These are phyloP conservation scores for Protomyces macrosporus DNA, from an alignment of 1,139 yeast species.

Conservation along the genomic window DNA sequence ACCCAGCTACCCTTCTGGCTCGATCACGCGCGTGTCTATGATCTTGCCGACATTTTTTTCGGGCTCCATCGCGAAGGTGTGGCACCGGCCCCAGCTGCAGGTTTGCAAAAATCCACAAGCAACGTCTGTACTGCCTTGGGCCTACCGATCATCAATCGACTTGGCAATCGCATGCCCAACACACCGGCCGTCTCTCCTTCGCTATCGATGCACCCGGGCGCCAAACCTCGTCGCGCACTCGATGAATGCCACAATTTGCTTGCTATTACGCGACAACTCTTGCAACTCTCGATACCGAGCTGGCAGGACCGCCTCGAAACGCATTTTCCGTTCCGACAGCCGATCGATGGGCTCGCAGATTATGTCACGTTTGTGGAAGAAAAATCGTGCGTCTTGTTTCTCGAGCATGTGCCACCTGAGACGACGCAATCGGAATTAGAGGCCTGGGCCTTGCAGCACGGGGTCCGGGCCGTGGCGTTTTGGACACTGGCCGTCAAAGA, in stretches of 20 bases:
- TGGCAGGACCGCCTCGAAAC: conserved; percentile 39
- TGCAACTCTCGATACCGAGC: conserved; percentile 48
- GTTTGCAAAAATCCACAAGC: conserved; percentile 30
- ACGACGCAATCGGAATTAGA: conserved; percentile 88
- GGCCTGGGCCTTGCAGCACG: conserved; percentile 83
- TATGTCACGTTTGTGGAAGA: conserved; percentile 62
- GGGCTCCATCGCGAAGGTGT: background rate
- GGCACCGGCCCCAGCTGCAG: conserved; percentile 7
- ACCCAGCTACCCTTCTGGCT: conserved; percentile 68
- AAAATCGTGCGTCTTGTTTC: conserved; percentile 68
- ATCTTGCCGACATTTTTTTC: conserved; percentile 47
- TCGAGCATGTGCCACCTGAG: conserved; percentile 73
- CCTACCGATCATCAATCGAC: conserved; percentile 40
- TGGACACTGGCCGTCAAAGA: conserved; percentile 74
- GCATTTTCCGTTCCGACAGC: conserved; percentile 56
- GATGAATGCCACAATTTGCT: conserved; percentile 45
- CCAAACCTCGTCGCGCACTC: conserved; percentile 41
- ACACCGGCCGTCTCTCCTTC: conserved; percentile 24
- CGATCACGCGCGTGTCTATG: conserved; percentile 72
- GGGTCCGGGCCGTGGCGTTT: conserved; percentile 80
- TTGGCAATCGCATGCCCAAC: background rate
- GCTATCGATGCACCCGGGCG: background rate
- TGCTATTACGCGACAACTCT: conserved; percentile 49
- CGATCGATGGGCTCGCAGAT: conserved; percentile 71
- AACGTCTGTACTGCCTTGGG: conserved; percentile 58